Conservation (phyloP, 805 yeast genomes). For the Candida piceae region DNA sequence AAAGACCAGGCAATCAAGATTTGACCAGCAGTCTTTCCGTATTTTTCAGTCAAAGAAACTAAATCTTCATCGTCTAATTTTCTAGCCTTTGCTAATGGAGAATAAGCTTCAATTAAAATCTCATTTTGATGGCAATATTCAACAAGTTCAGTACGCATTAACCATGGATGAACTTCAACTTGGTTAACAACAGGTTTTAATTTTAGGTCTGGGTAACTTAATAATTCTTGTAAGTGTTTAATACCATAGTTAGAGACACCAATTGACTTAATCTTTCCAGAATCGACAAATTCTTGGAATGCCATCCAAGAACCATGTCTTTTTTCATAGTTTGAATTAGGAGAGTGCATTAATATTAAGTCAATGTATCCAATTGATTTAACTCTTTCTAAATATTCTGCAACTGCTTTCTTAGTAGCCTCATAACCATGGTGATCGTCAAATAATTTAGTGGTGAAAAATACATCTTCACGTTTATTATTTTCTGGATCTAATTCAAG, state of each 20-base stretch:
- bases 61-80: constrained; percentile 41
- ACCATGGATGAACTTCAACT: constrained; percentile 48
- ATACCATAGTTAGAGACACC: constrained; percentile 65
- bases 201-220: constrained; percentile 39
- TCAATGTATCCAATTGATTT: constrained; percentile 47
- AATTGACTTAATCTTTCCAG: constrained; percentile 45
- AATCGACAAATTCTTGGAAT: constrained; percentile 48
- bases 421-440: constrained; percentile 31
- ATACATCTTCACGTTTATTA: constrained; percentile 33
- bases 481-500: constrained; percentile 19
- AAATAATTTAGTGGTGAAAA: constrained; percentile 37
- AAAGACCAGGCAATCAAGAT: constrained; percentile 65
- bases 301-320: constrained; percentile 51
- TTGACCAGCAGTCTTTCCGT: constrained; percentile 48
- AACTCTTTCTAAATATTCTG: constrained; percentile 37
- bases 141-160: constrained; percentile 39
- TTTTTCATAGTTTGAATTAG: constrained; percentile 36
- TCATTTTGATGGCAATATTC: constrained; percentile 40
- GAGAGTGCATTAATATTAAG: constrained; percentile 50
- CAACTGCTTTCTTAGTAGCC: constrained; percentile 38
- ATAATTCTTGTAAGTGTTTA: constrained; percentile 50
- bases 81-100: constrained; percentile 57
- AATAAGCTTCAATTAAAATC: constrained; percentile 54
- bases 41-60: constrained; percentile 41
- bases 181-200: constrained; percentile 44